Evolutionary conservation across 257 asterid genomes (phyloP).

Genomic region (Primulina huaijiensis): DNA sequence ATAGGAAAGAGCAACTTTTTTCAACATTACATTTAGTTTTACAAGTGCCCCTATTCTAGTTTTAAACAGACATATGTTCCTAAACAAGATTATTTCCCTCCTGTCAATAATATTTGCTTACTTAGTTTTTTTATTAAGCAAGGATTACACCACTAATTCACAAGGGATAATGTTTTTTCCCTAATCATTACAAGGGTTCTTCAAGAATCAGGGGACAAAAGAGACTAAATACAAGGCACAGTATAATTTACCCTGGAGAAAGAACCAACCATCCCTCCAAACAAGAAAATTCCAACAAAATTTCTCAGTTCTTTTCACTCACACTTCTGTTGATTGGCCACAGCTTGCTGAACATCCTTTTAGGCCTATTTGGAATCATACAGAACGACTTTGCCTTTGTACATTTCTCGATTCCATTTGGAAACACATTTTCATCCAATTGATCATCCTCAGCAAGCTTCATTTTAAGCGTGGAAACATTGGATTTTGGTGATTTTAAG

Average conservation of each 20-base stretch:
- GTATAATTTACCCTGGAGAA: conserved; percentile 31
- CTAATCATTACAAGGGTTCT: conserved; percentile 37
- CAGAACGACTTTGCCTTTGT: conserved; percentile 38
- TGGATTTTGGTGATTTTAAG: conserved; percentile 58
- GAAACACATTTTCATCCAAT: conserved; percentile 34
- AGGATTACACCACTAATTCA: conserved; percentile 45
- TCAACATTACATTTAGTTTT: background rate
- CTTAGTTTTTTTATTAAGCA: conserved; percentile 38
- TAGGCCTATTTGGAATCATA: conserved; percentile 57
- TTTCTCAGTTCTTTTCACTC: conserved; percentile 47
- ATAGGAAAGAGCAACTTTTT: background rate
- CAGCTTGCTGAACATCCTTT: conserved; percentile 66
- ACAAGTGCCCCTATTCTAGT: background rate
- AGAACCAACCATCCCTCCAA: conserved; percentile 14
- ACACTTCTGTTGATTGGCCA: conserved; percentile 64
- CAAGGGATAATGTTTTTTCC: conserved; percentile 33
- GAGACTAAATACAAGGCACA: conserved; percentile 8
- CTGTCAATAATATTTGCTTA: conserved; percentile 17
- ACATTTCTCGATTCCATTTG: conserved; percentile 16
- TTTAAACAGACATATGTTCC: conserved; percentile 19
- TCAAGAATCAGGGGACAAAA: conserved; percentile 24
- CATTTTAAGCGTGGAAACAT: conserved; percentile 69
- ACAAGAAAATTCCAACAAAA: conserved; percentile 22
- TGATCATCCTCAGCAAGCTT: conserved; percentile 69
- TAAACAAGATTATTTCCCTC: conserved; percentile 17